Conservation (phyloP, 495 filamentous ascomycete species). For the Xylaria nigripes region DNA sequence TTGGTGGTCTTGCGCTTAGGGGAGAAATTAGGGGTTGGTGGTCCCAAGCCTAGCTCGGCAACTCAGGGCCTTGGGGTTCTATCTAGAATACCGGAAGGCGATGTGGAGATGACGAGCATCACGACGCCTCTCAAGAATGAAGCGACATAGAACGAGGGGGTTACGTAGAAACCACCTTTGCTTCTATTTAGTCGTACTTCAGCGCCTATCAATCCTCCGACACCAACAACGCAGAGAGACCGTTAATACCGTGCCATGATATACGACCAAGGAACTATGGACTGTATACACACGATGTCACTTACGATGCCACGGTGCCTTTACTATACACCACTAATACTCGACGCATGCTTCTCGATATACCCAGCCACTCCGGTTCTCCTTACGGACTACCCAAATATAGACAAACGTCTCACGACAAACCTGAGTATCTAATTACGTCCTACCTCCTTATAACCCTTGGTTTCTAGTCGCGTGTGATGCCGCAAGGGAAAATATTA, state of each 20-base stretch:
- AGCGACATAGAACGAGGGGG: slow-evolving; percentile 30
- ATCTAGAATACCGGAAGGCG: slow-evolving; percentile 56
- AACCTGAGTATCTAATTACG: slow-evolving; percentile 1
- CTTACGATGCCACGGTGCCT: not conserved
- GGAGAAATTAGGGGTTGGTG: slow-evolving; percentile 66
- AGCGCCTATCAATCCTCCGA: not conserved
- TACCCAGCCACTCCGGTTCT: not conserved
- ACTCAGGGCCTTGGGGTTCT: slow-evolving; percentile 53
- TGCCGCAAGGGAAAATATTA: not conserved
- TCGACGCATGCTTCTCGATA: not conserved
- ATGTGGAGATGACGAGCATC: slow-evolving; percentile 39
- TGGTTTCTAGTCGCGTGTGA: not conserved
- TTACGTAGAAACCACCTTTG: not conserved
- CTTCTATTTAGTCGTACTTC: not conserved
- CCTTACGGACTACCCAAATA: not conserved
- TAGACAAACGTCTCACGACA: slow-evolving; percentile 12
- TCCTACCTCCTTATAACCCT: not conserved
- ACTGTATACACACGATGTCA: not conserved
- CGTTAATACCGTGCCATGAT: not conserved
- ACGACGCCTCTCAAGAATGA: slow-evolving; percentile 42
- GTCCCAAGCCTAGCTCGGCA: slow-evolving; percentile 39
- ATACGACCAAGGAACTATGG: not conserved
- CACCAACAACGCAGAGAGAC: not conserved
- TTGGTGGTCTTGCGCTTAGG: slow-evolving; percentile 75
- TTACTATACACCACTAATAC: not conserved